These are phyloP conservation scores for Colletotrichum endophyticum DNA, from an alignment of 2,329 filamentous ascomycete genomes.

Conservation along the genomic window DNA sequence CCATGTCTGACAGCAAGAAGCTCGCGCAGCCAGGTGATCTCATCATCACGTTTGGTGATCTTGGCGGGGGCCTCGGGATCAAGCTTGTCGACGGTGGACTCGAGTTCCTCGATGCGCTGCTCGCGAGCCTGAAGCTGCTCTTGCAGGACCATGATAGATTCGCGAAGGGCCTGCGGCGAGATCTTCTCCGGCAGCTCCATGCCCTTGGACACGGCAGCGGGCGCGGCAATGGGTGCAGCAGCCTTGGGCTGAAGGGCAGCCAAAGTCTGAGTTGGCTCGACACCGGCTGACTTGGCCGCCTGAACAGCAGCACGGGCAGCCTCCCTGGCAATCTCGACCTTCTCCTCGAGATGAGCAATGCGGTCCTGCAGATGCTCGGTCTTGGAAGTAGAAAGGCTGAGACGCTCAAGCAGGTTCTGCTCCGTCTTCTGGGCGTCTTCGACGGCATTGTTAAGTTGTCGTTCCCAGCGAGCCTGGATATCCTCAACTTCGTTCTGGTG, in stretches of 20 bases:
- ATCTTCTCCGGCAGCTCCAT: conserved; percentile 79
- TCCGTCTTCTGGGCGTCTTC: conserved; percentile 86
- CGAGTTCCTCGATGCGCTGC: conserved; percentile 84
- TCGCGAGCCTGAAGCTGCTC: conserved; percentile 97
- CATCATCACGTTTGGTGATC: conserved; percentile 89
- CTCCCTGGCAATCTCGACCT: conserved; percentile 86
- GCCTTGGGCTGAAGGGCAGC: conserved; percentile 35
- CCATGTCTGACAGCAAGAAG: conserved; percentile 88
- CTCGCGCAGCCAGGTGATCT: conserved; percentile 94
- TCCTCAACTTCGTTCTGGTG: conserved; percentile 77
- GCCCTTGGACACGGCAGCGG: conserved; percentile 34
- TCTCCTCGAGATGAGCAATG: conserved; percentile 84
- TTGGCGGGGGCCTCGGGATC: conserved; percentile 82
- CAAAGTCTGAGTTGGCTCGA: conserved; percentile 33
- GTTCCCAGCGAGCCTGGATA: conserved; percentile 75
- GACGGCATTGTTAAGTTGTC: conserved; percentile 72
- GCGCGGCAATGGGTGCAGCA: conserved; percentile 45
- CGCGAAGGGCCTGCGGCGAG: conserved; percentile 90
- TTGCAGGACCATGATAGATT: conserved; percentile 95
- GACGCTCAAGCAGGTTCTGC: conserved; percentile 78
- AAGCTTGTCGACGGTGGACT: conserved; percentile 69
- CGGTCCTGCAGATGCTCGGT: conserved; percentile 86
- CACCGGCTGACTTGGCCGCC: conserved; percentile 68
- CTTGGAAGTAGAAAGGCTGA: conserved; percentile 84
- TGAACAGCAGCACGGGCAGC: conserved; percentile 83